Evolutionary conservation across 768 basidiomycete genomes (phyloP).

Genomic region (Suillus tomentosus): DNA sequence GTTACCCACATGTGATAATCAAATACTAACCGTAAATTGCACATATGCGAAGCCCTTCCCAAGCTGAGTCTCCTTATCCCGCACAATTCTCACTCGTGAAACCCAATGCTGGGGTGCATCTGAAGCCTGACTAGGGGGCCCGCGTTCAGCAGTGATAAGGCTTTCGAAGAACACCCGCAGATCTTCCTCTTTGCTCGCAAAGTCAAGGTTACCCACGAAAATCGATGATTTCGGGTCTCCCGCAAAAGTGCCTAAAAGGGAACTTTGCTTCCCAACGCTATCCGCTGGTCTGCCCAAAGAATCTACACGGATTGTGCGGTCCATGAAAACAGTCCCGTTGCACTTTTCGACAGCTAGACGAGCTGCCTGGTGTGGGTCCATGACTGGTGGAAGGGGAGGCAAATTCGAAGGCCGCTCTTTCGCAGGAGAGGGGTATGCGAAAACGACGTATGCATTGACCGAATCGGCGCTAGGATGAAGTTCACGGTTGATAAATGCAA

Average conservation of each 20-base stretch:
- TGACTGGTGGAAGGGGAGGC: conserved; percentile 48
- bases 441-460: conserved; percentile 89
- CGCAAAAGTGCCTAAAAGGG: conserved; percentile 25
- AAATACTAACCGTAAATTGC: conserved; percentile 65
- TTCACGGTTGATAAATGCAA: conserved; percentile 93
- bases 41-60: conserved; percentile 97
- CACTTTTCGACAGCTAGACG: conserved; percentile 54
- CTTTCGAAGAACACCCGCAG: conserved; percentile 85
- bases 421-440: conserved; percentile 63
- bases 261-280: conserved; percentile 25
- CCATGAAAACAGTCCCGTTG: conserved; percentile 76
- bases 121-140: conserved; percentile 45
- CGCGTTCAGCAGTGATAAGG: conserved; percentile 69
- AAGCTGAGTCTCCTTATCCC: conserved; percentile 89
- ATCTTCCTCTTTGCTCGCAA: conserved; percentile 89
- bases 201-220: conserved; percentile 94
- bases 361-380: conserved; percentile 77
- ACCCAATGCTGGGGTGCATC: conserved; percentile 63
- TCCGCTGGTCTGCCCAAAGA: conserved; percentile 41
- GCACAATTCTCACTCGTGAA: conserved; percentile 80
- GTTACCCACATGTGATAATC: not conserved
- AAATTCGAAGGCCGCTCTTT: conserved; percentile 48
- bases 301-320: conserved; percentile 80
- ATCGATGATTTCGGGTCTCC: conserved; percentile 79
- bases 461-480: conserved; percentile 77